Base-by-base conservation (phyloP, 768 basidiomycete species). In the Myochromella boudieri region DNA sequence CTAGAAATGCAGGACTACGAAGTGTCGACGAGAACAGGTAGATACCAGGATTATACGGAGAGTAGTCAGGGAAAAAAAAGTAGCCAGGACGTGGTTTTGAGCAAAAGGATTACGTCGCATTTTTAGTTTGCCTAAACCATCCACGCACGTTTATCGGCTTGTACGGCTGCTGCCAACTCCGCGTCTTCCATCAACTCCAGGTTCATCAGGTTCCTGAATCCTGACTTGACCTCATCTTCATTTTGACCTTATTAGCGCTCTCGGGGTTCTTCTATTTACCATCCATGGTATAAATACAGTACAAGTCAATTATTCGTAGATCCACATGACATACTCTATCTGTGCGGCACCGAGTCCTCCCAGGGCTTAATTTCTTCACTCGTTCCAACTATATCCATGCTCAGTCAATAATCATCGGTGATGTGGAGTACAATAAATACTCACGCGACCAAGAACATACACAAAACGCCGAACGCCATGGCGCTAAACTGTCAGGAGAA, bases 361-460 rank as follows among this genome's bases (percentile, higher is more conserved):
- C 39, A 22, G 20, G 10, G 27, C 25, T 12, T n/a, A n/a, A n/a
- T n/a, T n/a, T n/a, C n/a, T n/a, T n/a, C 44, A 89, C 69, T 90
- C 87, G 62, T 90, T 88, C 87, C 87, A 89, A 56, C 87, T 88
- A 48, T 25, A 42, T 31, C 21, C 12, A 44, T 44, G 42, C 41
- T 51, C 38, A 51, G 22, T 25, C 24, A 26, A 31, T 42, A 4
- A 5, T 15, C 33, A 20, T 36, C 7, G 4, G 27, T 28, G 21
- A 43, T 39, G 10, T 48, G 12, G n/a, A 42, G 10, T 24, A 37
- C 3, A 31, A n/a, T 14, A 17, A 52, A 41, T 54, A 80, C 88
- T 82, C 78, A 92, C 87, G 90, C 90, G 63, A 92, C 90, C 61
- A 88, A 64, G 65, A 91, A 85, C 92, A 95, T 95, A 74, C 91